Evolutionary conservation across 768 basidiomycete species (phyloP).

Genomic region (Mrakia hoshinonis): DNA sequence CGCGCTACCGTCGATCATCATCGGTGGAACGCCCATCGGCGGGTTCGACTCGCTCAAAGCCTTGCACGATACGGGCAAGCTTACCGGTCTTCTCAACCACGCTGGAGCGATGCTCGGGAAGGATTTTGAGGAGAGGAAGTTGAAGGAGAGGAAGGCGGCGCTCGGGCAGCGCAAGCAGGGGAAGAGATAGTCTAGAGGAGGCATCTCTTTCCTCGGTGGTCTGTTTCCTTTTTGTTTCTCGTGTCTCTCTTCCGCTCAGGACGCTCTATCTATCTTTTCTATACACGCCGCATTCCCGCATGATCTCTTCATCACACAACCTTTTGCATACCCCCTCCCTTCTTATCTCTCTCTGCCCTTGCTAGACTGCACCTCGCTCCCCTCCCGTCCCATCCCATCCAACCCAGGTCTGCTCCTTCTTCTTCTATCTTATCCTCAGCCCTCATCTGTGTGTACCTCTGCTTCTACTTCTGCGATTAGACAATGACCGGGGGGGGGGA

Average conservation of each 20-base stretch:
- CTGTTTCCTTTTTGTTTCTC: too few relatives aligned
- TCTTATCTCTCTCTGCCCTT: not conserved
- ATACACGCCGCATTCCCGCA: too few relatives aligned
- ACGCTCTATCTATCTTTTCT: too few relatives aligned
- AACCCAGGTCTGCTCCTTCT: too few relatives aligned
- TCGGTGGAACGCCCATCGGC: conserved; percentile 21
- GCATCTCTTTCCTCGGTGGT: too few relatives aligned
- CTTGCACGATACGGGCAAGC: conserved; percentile 18
- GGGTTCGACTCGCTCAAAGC: conserved; percentile 14
- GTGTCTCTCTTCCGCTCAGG: too few relatives aligned
- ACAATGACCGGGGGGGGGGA: too few relatives aligned
- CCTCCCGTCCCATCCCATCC: not conserved
- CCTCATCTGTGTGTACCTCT: not conserved
- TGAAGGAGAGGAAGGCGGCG: not conserved
- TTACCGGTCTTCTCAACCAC: not conserved
- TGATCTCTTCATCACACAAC: too few relatives aligned
- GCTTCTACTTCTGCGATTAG: too few relatives aligned
- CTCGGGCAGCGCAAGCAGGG: conserved; percentile 1
- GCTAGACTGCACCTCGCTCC: not conserved
- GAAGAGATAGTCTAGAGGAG: too few relatives aligned
- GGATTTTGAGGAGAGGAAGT: not conserved
- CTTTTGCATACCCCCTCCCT: not conserved
- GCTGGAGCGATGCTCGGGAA: not conserved
- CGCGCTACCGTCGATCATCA: conserved; percentile 17
- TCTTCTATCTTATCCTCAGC: not conserved